Conservation (phyloP, 2,329 filamentous ascomycete species). For the Trichoderma polysporum region DNA sequence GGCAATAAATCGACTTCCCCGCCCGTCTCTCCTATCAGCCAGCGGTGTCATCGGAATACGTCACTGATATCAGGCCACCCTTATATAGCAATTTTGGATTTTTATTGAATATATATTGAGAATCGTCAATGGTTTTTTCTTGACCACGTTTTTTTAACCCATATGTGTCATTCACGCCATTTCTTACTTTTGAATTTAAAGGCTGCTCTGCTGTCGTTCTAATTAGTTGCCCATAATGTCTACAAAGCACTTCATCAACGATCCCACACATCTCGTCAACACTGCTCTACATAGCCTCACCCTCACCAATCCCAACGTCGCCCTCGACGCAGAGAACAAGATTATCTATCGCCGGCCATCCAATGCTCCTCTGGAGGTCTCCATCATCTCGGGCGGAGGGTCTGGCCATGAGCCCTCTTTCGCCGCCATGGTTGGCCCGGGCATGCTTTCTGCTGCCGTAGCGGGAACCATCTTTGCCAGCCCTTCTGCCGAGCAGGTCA, state of each 20-base stretch:
- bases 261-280: slow-evolving; percentile 75
- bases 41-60: neutral
- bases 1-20: slow-evolving; percentile 12
- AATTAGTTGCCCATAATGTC: slow-evolving; percentile 41
- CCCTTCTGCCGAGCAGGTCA: slow-evolving; percentile 78
- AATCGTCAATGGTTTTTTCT: neutral
- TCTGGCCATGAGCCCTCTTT: slow-evolving; percentile 90
- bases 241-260: slow-evolving; percentile 85
- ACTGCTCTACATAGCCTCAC: slow-evolving; percentile 75
- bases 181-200: neutral
- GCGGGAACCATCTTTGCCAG: slow-evolving; percentile 86
- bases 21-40: neutral
- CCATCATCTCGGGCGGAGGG: slow-evolving; percentile 83
- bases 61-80: slow-evolving; percentile 17
- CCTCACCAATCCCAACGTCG: slow-evolving; percentile 78
- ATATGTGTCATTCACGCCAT: neutral
- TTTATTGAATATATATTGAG: neutral
- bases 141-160: neutral
- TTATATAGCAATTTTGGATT: neutral
- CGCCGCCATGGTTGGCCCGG: slow-evolving; percentile 77
- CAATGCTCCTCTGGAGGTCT: slow-evolving; percentile 61
- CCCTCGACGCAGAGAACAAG: slow-evolving; percentile 77
- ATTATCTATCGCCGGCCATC: slow-evolving; percentile 72
- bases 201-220: neutral
- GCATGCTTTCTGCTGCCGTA: slow-evolving; percentile 77